phyloP scores from a whole-genome alignment of 371 early-diverging fungal species.

The Quaeritorhiza haematococci region DNA sequence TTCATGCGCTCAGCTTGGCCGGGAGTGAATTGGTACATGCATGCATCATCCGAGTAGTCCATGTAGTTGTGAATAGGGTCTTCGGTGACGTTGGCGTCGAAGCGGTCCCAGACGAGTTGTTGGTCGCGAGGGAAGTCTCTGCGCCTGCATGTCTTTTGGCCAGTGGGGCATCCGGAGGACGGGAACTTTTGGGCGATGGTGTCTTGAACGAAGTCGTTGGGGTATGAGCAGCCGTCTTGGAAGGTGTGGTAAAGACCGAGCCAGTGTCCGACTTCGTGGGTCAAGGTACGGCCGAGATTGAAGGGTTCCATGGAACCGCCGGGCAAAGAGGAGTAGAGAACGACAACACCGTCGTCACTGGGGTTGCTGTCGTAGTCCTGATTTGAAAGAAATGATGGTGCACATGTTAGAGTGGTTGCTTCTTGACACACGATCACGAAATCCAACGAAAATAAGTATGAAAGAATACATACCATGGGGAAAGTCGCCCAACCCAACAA shows the following conservation, averaged over 20 bases:
- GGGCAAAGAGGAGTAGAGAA: conserved; percentile 10
- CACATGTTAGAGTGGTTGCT: too few species aligned
- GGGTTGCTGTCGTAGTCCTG: conserved; percentile 7
- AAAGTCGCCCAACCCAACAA: too few species aligned
- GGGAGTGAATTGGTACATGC: conserved; percentile 12
- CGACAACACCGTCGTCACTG: conserved; percentile 13
- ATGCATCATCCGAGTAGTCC: conserved; percentile 15
- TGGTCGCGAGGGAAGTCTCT: too few species aligned
- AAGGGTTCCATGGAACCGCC: not conserved
- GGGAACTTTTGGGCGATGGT: conserved; percentile 10
- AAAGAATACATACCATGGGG: too few species aligned
- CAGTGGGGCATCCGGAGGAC: conserved; percentile 8
- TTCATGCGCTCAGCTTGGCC: conserved; percentile 11
- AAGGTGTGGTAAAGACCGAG: conserved; percentile 19
- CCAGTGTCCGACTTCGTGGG: conserved; percentile 22
- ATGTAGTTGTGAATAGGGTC: conserved; percentile 18
- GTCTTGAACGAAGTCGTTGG: conserved; percentile 11
- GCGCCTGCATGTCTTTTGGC: conserved; percentile 9
- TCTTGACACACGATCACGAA: too few species aligned
- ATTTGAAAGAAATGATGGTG: too few species aligned
- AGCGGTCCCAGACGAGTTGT: too few species aligned
- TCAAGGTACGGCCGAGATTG: conserved; percentile 15
- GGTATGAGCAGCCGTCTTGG: conserved; percentile 12
- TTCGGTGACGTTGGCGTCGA: not conserved
- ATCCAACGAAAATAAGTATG: too few species aligned